phyloP scores from a whole-genome alignment of 148 eudicot species.

The Tetragonia tetragonoides region DNA sequence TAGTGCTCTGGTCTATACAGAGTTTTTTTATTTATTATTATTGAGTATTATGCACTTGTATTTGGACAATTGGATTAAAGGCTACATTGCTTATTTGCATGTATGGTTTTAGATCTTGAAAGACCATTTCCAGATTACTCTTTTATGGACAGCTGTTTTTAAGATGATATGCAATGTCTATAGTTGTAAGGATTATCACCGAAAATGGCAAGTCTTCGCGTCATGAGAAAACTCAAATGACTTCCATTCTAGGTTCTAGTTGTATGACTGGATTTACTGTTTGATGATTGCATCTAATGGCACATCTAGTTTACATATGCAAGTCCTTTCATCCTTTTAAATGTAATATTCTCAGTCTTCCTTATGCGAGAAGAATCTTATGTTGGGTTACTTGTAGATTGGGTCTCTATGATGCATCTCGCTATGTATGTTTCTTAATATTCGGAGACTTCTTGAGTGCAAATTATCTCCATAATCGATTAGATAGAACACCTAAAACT shows the following conservation, averaged over 20 bases:
- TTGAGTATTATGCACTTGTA: not conserved
- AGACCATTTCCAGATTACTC: not conserved
- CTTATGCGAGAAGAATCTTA: not conserved
- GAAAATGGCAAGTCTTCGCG: not conserved
- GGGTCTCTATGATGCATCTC: not conserved
- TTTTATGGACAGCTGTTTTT: not conserved
- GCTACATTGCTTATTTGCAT: not conserved
- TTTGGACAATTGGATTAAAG: not conserved
- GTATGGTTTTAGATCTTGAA: not conserved
- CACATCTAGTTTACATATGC: not conserved
- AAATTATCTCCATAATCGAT: not conserved
- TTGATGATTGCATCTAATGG: not conserved
- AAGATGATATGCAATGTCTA: not conserved
- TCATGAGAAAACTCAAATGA: not conserved
- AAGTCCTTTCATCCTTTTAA: not conserved
- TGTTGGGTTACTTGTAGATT: not conserved
- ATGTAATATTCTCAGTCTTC: not conserved
- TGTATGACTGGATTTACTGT: not conserved
- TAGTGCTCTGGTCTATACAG: not conserved
- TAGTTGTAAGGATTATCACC: not conserved
- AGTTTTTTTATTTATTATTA: not conserved
- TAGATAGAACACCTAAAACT: not conserved
- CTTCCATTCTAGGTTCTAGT: not conserved
- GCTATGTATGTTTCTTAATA: not conserved
- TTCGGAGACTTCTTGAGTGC: not conserved